A percentile compares a stretch with the other conserved stretches of the same genome.
phyloP scores from a whole-genome alignment of 306 rosid species.

The Gastrolobium bilobum region DNA sequence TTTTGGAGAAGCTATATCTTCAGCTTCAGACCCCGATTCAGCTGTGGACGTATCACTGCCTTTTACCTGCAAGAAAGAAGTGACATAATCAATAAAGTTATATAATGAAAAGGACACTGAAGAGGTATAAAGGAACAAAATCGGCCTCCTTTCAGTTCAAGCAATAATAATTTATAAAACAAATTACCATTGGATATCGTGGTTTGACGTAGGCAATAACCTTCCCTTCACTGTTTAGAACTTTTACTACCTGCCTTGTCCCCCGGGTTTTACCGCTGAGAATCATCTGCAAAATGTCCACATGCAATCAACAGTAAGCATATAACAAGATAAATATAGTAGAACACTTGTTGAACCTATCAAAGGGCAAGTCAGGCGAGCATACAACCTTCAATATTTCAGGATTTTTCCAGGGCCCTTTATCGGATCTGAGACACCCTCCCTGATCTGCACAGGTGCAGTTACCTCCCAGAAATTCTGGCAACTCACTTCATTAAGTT shows the following conservation, averaged over 20 bases:
- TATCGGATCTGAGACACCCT: slow-evolving; percentile 96
- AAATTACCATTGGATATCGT: slow-evolving; percentile 73
- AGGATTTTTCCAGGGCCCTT: slow-evolving; percentile 98
- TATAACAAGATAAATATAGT: slow-evolving; percentile 29
- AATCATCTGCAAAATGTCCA: slow-evolving; percentile 74
- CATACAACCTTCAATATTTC: slow-evolving; percentile 82
- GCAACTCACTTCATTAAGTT: slow-evolving; percentile 82
- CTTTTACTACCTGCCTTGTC: slow-evolving; percentile 90
- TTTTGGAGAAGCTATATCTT: slow-evolving; percentile 90
- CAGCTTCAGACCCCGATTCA: slow-evolving; percentile 98
- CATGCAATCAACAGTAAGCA: slow-evolving; percentile 47
- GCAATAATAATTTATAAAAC: slow-evolving; percentile 27
- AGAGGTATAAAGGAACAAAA: slow-evolving; percentile 25
- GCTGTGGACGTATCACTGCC: slow-evolving; percentile 98
- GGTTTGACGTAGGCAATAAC: slow-evolving; percentile 93
- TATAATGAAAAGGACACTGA: neutral
- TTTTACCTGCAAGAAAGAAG: slow-evolving; percentile 68
- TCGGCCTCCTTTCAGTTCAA: slow-evolving; percentile 13
- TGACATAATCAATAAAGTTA: slow-evolving; percentile 6
- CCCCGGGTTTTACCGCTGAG: slow-evolving; percentile 80
- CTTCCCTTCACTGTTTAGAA: slow-evolving; percentile 89
- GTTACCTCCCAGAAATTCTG: slow-evolving; percentile 93
- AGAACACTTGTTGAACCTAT: slow-evolving; percentile 23
- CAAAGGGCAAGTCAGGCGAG: slow-evolving; percentile 30
- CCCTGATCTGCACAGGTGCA: slow-evolving; percentile 92